Evolutionary conservation across 768 basidiomycete genomes (phyloP), one percentile per base, ranked within the genome.

Genomic region (Amanita pseudoporphyria): DNA sequence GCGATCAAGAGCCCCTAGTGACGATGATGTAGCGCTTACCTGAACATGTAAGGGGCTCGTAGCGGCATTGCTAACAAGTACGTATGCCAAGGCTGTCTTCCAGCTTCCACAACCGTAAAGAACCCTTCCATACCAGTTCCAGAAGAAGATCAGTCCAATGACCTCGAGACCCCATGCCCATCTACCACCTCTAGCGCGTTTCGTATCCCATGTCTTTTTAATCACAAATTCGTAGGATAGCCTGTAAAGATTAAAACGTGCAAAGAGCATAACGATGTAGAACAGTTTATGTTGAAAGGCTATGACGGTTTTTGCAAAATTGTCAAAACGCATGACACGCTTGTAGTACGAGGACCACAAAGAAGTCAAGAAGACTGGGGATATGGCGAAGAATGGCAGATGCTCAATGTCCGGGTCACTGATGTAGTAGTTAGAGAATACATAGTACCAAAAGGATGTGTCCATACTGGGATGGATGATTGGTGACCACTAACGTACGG

Each of bases 321-420:
- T 70, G 65, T 96, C 89, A 59, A 94, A 84, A 36, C 67, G 64
- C 77, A 98, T 83, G 52, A 82, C 75, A 33, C 90, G 82, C 58
- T 89, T 86, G 75, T 98, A 94, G 64, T 96, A 99, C 0, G 94
- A 90, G 3, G 92, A 95, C 77, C 87, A 96, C 2, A 97, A 65
- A 13, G 82, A 84, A 36, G 76, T 72, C 64, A 96, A 82, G 70
- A 97, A 99, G 13, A 73, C 76, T 9, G 90, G 82, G 3, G 91
- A 84, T 59, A 95, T 89, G 49, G 94, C 95, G 57, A 99, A 81
- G 73, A 99, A 96, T 12, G 96, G 96, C 14, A 98, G 69, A 59
- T 90, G 84, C 62, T 83, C 80, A 52, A 90, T 89, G 60, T 89
- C 87, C 2, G 87, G 87, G 61, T 90, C 87, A 61, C 85, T 88